phyloP scores from a whole-genome alignment of 495 filamentous ascomycete species.

The Penicillium chermesinum region DNA sequence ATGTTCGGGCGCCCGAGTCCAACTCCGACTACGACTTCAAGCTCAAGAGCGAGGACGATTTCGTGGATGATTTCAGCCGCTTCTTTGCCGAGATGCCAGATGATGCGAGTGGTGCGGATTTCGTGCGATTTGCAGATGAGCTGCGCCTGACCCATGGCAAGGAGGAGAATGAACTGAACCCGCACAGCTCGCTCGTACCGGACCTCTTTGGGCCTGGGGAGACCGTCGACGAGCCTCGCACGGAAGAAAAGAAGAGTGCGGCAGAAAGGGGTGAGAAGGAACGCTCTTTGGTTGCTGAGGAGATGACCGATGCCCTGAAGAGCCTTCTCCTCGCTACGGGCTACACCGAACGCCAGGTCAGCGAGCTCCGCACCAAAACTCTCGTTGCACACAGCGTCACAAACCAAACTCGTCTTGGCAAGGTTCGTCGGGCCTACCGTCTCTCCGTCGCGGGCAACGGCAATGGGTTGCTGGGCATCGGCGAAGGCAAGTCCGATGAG shows the following conservation, averaged over 20 bases:
- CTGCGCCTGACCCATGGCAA: constrained; percentile 47
- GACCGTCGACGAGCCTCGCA: constrained; percentile 28
- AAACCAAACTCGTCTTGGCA: constrained; percentile 96
- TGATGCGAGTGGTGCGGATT: constrained; percentile 38
- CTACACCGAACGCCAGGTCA: constrained; percentile 53
- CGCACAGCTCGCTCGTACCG: constrained; percentile 39
- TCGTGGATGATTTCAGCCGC: constrained; percentile 51
- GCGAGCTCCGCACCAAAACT: constrained; percentile 51
- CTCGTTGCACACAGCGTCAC: constrained; percentile 67
- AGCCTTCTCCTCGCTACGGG: constrained; percentile 66
- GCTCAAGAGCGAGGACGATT: constrained; percentile 56
- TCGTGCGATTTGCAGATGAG: constrained; percentile 42
- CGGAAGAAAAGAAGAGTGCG: constrained; percentile 22
- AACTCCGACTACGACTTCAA: constrained; percentile 56
- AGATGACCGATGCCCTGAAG: constrained; percentile 49
- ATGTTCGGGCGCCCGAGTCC: constrained; percentile 47
- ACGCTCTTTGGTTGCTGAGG: constrained; percentile 32
- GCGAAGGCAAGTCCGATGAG: constrained; percentile 83
- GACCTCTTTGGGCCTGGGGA: constrained; percentile 48
- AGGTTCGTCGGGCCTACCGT: constrained; percentile 66
- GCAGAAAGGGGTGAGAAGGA: constrained; percentile 35
- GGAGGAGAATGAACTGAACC: constrained; percentile 46
- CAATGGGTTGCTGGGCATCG: constrained; percentile 80
- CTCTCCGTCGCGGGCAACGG: constrained; percentile 78
- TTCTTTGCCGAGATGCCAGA: constrained; percentile 51